Conservation (phyloP, 805 yeast species). For the Spathaspora sp. region DNA sequence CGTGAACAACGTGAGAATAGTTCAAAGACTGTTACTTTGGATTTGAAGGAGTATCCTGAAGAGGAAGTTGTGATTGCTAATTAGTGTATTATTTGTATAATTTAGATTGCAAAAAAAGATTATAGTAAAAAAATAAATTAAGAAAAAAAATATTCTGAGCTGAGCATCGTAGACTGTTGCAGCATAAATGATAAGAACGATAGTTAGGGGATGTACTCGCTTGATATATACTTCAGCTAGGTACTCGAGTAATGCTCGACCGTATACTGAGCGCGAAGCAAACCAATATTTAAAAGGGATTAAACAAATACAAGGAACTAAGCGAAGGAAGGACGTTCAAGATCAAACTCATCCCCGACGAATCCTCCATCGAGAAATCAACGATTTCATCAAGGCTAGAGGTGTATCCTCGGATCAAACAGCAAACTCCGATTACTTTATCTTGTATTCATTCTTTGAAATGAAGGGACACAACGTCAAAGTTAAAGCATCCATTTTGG, state of each 20-base stretch:
- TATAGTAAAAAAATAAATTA: not conserved
- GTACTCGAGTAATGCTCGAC: not conserved
- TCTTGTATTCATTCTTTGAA: not conserved
- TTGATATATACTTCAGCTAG: too few relatives aligned
- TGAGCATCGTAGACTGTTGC: too few relatives aligned
- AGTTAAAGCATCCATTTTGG: conserved; percentile 17
- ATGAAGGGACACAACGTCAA: conserved; percentile 1
- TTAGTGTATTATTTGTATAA: not conserved
- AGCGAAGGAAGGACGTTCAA: conserved; percentile 6
- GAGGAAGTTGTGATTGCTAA: conserved; percentile 16
- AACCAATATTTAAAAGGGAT: not conserved
- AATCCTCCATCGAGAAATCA: conserved; percentile 5
- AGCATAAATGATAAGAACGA: too few relatives aligned
- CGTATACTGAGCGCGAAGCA: not conserved
- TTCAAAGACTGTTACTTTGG: conserved; percentile 70
- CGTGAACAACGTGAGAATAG: conserved; percentile 73
- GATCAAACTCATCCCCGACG: conserved; percentile 7
- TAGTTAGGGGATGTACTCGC: too few relatives aligned
- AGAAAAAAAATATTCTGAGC: not conserved
- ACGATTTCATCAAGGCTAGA: conserved; percentile 1
- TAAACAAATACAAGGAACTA: conserved; percentile 1
- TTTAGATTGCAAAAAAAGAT: not conserved
- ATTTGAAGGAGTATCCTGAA: conserved; percentile 58
- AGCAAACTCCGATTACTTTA: not conserved
- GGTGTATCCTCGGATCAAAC: not conserved